Conservation (phyloP, 2,329 filamentous ascomycete genomes). For the Colletotrichum sp. region DNA sequence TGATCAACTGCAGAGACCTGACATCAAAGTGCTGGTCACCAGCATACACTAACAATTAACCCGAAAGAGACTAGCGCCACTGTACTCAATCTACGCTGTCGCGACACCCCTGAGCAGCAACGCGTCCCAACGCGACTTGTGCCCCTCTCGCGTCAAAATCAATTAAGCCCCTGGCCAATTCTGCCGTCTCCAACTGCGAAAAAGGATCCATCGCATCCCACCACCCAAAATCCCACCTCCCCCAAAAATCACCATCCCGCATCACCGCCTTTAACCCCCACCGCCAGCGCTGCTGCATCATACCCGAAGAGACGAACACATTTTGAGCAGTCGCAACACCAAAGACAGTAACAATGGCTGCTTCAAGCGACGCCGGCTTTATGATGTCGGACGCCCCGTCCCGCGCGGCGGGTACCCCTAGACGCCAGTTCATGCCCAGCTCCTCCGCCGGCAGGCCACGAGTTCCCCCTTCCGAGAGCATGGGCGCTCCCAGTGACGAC, state of each 20-base stretch:
- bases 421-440: constrained; percentile 45
- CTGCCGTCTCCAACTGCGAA: constrained; percentile 9
- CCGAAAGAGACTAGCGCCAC: constrained; percentile 13
- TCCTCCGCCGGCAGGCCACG: constrained; percentile 61
- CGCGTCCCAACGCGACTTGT: constrained; percentile 34
- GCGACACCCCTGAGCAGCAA: constrained; percentile 19
- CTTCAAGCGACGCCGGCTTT: constrained; percentile 61
- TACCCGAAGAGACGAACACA: background rate
- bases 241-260: constrained; percentile 13
- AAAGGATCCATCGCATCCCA: constrained; percentile 20
- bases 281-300: background rate
- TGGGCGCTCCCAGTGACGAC: constrained; percentile 65
- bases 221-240: constrained; percentile 17
- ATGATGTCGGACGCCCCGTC: constrained; percentile 62
- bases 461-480: constrained; percentile 67
- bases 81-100: constrained; percentile 46
- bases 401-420: constrained; percentile 46
- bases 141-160: constrained; percentile 24
- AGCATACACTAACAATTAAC: background rate
- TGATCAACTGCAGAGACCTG: background rate
- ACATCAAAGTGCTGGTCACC: fast-evolving
- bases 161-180: constrained; percentile 16
- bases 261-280: background rate
- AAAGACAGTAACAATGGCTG: constrained; percentile 43
- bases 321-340: background rate